Evolutionary conservation across 2,329 filamentous ascomycete species (phyloP).

Genomic region (Colletotrichum sp.): DNA sequence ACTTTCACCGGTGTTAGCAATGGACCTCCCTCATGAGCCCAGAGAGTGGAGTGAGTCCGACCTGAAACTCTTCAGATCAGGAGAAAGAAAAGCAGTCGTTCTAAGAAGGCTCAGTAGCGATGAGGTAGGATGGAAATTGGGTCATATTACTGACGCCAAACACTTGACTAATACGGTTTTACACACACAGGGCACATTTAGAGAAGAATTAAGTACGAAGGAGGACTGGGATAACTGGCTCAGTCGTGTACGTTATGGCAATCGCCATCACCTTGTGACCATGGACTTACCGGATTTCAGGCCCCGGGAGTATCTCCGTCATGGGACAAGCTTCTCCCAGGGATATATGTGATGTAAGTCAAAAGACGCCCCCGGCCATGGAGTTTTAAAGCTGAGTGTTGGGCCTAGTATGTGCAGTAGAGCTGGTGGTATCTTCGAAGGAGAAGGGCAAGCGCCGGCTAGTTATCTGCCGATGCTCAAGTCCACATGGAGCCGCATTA

Average conservation of each 20-base stretch:
- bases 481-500: background rate
- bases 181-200: background rate
- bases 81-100: background rate
- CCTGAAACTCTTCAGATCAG: background rate
- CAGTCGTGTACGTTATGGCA: background rate
- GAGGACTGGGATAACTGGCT: conserved; percentile 8
- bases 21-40: background rate
- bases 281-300: background rate
- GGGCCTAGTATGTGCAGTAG: background rate
- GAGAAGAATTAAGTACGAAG: background rate
- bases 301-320: background rate
- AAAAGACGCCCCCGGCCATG: background rate
- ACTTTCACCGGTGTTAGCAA: background rate
- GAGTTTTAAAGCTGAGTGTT: background rate
- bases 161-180: rapidly evolving
- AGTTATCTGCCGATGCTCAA: background rate
- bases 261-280: background rate
- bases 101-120: background rate
- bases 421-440: background rate
- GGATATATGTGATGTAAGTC: background rate
- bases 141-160: background rate
- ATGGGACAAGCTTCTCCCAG: background rate
- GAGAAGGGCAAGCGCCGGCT: background rate
- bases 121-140: background rate
- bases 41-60: background rate